A percentile compares a stretch with the other conserved stretches of the same genome.
phyloP scores from a whole-genome alignment of 1,284 basidiomycete genomes.

The Exobasidium rhododendri region DNA sequence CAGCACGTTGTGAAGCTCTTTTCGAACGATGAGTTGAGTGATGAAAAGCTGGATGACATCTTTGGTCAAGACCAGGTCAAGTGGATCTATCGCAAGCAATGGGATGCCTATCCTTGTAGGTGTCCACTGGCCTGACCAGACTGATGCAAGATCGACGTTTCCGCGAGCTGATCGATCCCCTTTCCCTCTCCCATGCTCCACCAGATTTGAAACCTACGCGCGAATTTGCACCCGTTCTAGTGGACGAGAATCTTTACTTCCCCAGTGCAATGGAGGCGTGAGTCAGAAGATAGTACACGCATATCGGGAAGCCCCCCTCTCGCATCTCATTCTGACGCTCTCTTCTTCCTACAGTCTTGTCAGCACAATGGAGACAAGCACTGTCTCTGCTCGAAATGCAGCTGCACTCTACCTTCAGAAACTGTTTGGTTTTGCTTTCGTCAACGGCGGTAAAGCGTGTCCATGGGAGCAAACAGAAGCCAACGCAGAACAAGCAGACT shows the following conservation, averaged over 20 bases:
- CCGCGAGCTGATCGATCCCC: conserved; percentile 63
- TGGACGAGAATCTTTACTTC: conserved; percentile 76
- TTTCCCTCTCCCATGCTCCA: neutral
- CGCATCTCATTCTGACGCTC: conserved; percentile 4
- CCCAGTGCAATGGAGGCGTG: conserved; percentile 74
- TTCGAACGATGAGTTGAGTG: conserved; percentile 65
- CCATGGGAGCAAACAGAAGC: conserved; percentile 14
- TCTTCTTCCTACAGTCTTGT: conserved; percentile 14
- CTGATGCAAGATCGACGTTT: too few relatives aligned
- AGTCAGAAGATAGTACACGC: conserved; percentile 14
- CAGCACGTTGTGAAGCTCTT: conserved; percentile 64
- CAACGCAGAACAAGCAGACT: conserved; percentile 23
- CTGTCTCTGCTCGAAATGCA: conserved; percentile 74
- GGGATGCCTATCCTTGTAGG: conserved; percentile 59
- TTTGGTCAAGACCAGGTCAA: conserved; percentile 21
- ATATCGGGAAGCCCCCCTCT: neutral
- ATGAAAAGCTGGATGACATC: conserved; percentile 64
- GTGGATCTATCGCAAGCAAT: conserved; percentile 80
- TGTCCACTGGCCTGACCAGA: conserved; percentile 2
- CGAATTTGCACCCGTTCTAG: conserved; percentile 70
- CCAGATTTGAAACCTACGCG: conserved; percentile 65
- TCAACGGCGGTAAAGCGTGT: conserved; percentile 39
- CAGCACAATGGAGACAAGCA: conserved; percentile 83
- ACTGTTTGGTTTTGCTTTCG: conserved; percentile 42
- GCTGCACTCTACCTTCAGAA: conserved; percentile 37